Base-by-base conservation (phyloP, 192 early-diverging fungal species). In the Diversispora eburnea region DNA sequence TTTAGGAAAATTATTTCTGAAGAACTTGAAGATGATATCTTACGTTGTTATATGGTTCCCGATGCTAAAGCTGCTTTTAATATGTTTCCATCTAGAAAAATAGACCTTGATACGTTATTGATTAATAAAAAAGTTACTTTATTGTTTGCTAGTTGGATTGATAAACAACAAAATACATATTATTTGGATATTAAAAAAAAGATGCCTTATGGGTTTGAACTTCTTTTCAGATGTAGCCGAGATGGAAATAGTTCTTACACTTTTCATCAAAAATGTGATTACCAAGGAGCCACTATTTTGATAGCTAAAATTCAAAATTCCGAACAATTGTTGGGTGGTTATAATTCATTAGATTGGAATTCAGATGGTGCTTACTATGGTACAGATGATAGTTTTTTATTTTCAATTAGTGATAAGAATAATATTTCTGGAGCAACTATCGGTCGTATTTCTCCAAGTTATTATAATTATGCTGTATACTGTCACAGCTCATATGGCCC, bases 291-390 rank as follows among this genome's bases (percentile, higher is more conserved):
- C 4, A 65, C 46, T 3, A 15, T 65, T 5, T 15, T 65, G 5
- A 42, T 65, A 20, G 63, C 63, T 4, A 65, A 65, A 45, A 19
- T 65, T 48, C 17, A 65, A 65, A 43, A 65, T 20, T 46, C 63
- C 1, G 15, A 45, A 3, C 41, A 65, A 65, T 20, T 65, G 0
- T 9, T 65, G 10, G 63, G 63, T 19, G 63, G 63, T 25, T 65
- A 65, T 46, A 19, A 12, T 47, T 42, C 63, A 42, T 3, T 65
- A 8, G 63, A 19, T 19, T 65, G 41, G 63, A 20, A 65, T 20
- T 45, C 25, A 19, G 19, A 17, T 45, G 42, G 13, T 4, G n/a
- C n/a, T n/a, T 10, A 20, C 12, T 20, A 61, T 3, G 19, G 19
- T 51, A 51, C 49, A 2, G 0, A 51, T 12, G 49, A 51, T 51